These are phyloP conservation scores for Smithsoniella earleae DNA, from an alignment of 163 green algal genomes.

Conservation along the genomic window DNA sequence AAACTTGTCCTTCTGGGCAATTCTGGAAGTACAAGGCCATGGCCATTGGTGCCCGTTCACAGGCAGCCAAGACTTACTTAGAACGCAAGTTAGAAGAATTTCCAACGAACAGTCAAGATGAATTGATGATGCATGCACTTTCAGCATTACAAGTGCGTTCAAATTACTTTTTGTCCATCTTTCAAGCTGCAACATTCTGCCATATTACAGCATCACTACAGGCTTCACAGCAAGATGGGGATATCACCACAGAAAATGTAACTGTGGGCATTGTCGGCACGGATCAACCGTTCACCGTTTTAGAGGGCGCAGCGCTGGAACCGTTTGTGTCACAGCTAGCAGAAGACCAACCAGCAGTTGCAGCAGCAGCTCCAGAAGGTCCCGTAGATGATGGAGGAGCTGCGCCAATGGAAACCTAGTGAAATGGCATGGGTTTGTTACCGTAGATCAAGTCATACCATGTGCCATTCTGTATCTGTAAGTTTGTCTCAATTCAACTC, in stretches of 20 bases:
- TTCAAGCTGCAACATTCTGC: constrained; percentile 3
- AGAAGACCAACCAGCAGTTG: constrained; percentile 37
- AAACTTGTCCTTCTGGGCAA: constrained; percentile 89
- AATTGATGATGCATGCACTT: constrained; percentile 77
- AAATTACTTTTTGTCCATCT: not conserved
- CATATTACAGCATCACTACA: constrained; percentile 19
- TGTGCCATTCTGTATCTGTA: too few species aligned
- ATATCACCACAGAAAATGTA: constrained; percentile 71
- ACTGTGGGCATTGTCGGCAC: constrained; percentile 68
- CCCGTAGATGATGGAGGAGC: constrained; percentile 31
- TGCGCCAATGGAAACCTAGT: constrained; percentile 38
- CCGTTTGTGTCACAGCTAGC: constrained; percentile 51
- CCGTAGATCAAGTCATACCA: too few species aligned
- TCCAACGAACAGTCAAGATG: constrained; percentile 51
- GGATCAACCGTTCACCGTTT: constrained; percentile 58
- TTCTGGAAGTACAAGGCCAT: constrained; percentile 96
- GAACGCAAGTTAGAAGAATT: constrained; percentile 88
- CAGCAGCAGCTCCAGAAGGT: constrained; percentile 24
- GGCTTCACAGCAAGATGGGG: constrained; percentile 56
- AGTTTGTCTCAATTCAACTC: too few species aligned
- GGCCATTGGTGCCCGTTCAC: constrained; percentile 83
- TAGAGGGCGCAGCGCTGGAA: constrained; percentile 58
- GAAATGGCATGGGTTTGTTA: not conserved
- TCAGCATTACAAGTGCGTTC: constrained; percentile 47
- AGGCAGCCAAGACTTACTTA: constrained; percentile 94